phyloP scores from a whole-genome alignment of 352 stramenopile genomes.

The Phytophthora sp. region DNA sequence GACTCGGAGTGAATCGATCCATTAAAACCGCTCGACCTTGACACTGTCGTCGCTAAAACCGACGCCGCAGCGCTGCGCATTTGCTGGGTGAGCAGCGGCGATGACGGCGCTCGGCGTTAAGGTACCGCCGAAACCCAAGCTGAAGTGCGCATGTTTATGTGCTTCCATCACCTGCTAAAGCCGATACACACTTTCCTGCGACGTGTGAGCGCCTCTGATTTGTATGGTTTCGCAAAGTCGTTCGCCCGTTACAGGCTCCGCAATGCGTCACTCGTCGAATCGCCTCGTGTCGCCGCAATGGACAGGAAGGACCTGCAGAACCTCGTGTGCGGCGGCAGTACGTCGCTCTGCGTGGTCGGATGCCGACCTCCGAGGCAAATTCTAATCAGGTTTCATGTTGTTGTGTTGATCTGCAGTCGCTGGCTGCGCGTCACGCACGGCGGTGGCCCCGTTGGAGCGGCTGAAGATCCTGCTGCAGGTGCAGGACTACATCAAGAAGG shows the following conservation, averaged over 20 bases:
- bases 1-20: conserved; percentile 21
- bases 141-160: conserved; percentile 15
- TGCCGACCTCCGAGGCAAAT: neutral
- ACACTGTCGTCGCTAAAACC: too few relatives aligned
- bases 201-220: conserved; percentile 1
- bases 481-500: conserved; percentile 64
- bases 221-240: neutral
- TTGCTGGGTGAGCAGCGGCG: too few relatives aligned
- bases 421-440: conserved; percentile 69
- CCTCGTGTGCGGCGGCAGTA: conserved; percentile 77
- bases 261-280: conserved; percentile 19
- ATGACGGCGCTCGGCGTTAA: too few relatives aligned
- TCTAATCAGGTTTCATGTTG: neutral
- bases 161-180: neutral
- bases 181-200: neutral
- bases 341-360: conserved; percentile 8
- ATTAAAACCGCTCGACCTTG: too few relatives aligned
- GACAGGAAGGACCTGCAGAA: conserved; percentile 59
- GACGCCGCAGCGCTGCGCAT: too few relatives aligned
- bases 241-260: neutral
- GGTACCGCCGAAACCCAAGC: neutral
- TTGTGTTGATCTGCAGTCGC: conserved; percentile 44
- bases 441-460: conserved; percentile 73
- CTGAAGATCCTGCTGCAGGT: conserved; percentile 86
- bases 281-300: conserved; percentile 21